Conservation (phyloP, 805 yeast genomes). For the Sugiyamaella marilandica region DNA sequence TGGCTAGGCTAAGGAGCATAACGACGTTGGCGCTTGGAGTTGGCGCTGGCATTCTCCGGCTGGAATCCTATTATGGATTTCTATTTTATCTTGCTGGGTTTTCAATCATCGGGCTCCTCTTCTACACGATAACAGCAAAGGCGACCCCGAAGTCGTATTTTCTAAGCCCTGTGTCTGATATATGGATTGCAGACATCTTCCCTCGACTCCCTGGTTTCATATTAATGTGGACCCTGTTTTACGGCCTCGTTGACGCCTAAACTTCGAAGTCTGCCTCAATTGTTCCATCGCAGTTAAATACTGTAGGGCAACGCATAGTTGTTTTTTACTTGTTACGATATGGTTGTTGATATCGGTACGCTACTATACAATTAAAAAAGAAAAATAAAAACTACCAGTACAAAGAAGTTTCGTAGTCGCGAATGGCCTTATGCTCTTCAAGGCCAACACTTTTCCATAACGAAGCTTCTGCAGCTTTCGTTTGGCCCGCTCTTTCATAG, state of each 20-base stretch:
- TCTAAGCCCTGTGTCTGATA: constrained; percentile 37
- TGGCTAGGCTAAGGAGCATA: constrained; percentile 39
- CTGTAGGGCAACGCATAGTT: neutral
- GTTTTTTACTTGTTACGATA: neutral
- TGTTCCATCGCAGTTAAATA: neutral
- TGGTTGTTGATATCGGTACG: neutral
- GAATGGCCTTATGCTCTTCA: constrained; percentile 55
- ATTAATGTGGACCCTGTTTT: constrained; percentile 56
- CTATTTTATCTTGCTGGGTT: constrained; percentile 39
- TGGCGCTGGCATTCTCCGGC: constrained; percentile 50
- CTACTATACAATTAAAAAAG: neutral
- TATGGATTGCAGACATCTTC: constrained; percentile 42
- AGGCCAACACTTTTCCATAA: constrained; percentile 62
- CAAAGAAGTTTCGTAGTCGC: constrained; percentile 30
- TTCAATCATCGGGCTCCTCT: constrained; percentile 32
- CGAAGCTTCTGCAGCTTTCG: constrained; percentile 42
- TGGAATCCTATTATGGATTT: constrained; percentile 48
- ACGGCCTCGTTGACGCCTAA: constrained; percentile 41
- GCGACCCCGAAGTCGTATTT: constrained; percentile 38
- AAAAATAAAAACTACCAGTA: constrained; percentile 1
- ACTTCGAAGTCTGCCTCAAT: neutral
- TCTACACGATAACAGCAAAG: constrained; percentile 34
- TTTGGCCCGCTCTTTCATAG: constrained; percentile 56
- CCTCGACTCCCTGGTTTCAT: constrained; percentile 49
- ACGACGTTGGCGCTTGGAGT: constrained; percentile 48